Base-by-base conservation (phyloP, 148 eudicot genomes). In the Persicaria maculosa region DNA sequence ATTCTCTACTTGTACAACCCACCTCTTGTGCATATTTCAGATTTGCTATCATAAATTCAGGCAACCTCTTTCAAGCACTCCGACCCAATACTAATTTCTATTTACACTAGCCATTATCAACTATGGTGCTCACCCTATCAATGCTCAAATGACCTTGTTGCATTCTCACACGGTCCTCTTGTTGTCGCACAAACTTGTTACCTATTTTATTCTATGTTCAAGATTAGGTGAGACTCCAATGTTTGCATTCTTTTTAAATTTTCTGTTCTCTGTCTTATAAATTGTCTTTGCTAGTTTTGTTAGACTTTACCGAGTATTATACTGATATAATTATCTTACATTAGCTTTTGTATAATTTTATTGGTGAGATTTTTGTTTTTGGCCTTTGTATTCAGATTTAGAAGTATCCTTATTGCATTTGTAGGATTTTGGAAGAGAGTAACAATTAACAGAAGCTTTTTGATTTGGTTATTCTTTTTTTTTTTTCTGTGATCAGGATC, bases 131-230 rank as follows among this genome's bases (percentile, higher is more conserved):
- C n/a, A n/a, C n/a, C n/a, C n/a, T n/a, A n/a, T n/a, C n/a, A n/a
- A n/a, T n/a, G n/a, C n/a, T n/a, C n/a, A n/a, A n/a, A n/a, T n/a
- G n/a, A n/a, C n/a, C n/a, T n/a, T n/a, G n/a, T n/a, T n/a, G n/a
- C n/a, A n/a, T n/a, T n/a, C n/a, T n/a, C n/a, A n/a, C n/a, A n/a
- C n/a, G n/a, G n/a, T n/a, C n/a, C n/a, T n/a, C n/a, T n/a, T n/a
- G n/a, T n/a, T n/a, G n/a, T n/a, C n/a, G n/a, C n/a, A n/a, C n/a
- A n/a, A n/a, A n/a, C n/a, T n/a, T n/a, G n/a, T n/a, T n/a, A n/a
- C n/a, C n/a, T n/a, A 88, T 82, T 88, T 94, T 68, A 76, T 94
- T 68, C 80, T 94, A 76, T 94, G 97, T 81, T 94, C 97, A 58
- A 88, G 98, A 82, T 85, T 93, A 81, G 90, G 98, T 91, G 77